phyloP scores from a whole-genome alignment of 208 protist species.

The Wallacemonas sp. region DNA sequence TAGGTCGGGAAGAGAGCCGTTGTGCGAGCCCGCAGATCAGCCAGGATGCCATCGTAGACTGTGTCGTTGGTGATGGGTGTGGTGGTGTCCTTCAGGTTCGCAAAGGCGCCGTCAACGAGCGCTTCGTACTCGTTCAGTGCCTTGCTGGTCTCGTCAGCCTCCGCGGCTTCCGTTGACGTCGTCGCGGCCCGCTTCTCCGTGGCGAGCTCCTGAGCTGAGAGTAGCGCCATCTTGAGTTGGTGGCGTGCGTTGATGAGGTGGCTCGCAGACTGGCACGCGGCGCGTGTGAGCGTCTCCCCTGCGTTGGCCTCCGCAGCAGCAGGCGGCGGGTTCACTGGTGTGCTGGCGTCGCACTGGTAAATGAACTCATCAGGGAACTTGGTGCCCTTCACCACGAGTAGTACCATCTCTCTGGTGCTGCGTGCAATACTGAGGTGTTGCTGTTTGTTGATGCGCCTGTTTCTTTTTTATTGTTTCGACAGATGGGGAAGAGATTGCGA shows the following conservation, averaged over 20 bases:
- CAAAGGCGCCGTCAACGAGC: slow-evolving; percentile 29
- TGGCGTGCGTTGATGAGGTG: slow-evolving; percentile 76
- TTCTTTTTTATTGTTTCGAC: too few species aligned
- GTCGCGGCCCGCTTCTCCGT: slow-evolving; percentile 24
- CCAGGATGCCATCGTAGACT: slow-evolving; percentile 42
- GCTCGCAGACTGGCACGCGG: slow-evolving; percentile 34
- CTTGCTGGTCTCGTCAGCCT: not conserved
- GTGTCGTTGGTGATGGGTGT: slow-evolving; percentile 25
- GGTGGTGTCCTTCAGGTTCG: slow-evolving; percentile 47
- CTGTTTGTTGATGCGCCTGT: too few species aligned
- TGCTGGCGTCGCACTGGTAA: slow-evolving; percentile 40
- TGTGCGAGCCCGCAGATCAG: slow-evolving; percentile 40
- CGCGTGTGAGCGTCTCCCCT: too few species aligned
- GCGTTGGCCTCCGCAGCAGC: too few species aligned
- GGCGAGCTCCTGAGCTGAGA: slow-evolving; percentile 68
- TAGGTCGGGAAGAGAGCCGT: slow-evolving; percentile 43
- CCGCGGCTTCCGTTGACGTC: slow-evolving; percentile 4
- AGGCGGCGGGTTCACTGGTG: slow-evolving; percentile 17
- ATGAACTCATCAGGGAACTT: slow-evolving; percentile 78
- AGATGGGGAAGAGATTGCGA: too few species aligned
- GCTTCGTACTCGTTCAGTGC: slow-evolving; percentile 17
- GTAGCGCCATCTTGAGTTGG: slow-evolving; percentile 60
- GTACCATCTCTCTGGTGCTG: too few species aligned
- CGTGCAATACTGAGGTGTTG: too few species aligned
- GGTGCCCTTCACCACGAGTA: slow-evolving; percentile 80